Base-by-base conservation (phyloP, 352 stramenopile species). In the Halophytophthora polymorphica region DNA sequence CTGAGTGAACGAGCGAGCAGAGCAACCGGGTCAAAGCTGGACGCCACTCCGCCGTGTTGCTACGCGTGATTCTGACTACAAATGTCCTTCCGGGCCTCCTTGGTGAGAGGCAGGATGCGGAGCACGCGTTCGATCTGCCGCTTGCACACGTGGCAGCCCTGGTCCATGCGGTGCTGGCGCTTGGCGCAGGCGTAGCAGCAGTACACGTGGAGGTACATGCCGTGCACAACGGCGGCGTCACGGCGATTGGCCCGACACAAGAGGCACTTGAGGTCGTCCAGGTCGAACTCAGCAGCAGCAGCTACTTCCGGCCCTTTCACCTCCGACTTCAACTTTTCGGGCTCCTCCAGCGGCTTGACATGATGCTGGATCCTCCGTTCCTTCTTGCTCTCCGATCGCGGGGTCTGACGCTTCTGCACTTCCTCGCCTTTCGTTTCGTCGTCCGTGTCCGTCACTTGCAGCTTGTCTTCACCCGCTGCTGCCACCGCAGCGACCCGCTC, bases 161-260 rank as follows among this genome's bases (percentile, higher is more conserved):
- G 46, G 39, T 81, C 77, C n/a, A 63, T 46, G 12, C 65, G 65
- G 12, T 72, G 50, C 48, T 89, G 75, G 3, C 64, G 71, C 65
- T 92, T 95, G 6, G 69, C 84, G 50, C 84, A 95, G 7, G 64
- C 66, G 39, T 83, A 95, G 53, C 84, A 95, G 47, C 69, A 82
- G 57, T 93, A 92, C 28, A 86, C 78, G 40, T 95, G 84, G 7
- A 93, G 58, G 47, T 91, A 95, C 43, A 88, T 62, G 29, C 83
- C 84, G 42, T 95, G 84, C 5, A 84, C 64, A 31, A 94, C 59
- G 29, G 61, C 80, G 6, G 79, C 77, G 31, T 90, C 73, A 25
- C 82, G 77, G 7, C 70, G 69, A 18, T 78, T 81, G 50, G 71
- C 51, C 15, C 66, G 50, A 38, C 84, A 94, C 13, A 91, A 64